Base-by-base conservation (phyloP, 345 rosid species). In the Linum usitatissimum region DNA sequence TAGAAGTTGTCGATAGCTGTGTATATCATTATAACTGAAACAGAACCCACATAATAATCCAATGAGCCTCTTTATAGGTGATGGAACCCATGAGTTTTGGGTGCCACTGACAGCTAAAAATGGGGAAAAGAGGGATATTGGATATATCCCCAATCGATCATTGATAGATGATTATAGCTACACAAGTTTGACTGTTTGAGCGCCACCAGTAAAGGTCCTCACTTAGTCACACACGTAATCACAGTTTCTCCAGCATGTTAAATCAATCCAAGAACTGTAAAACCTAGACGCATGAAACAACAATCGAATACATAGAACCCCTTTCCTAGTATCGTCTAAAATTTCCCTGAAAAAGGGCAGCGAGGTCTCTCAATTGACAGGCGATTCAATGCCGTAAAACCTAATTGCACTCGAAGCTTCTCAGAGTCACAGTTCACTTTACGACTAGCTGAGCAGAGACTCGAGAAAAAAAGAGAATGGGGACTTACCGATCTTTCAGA, bases 1-100 rank as follows among this genome's bases (percentile, higher is more conserved):
- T 93, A 93, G 79, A 93, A 90, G 76, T 84, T 90, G 75, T 93
- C 96, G 9, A 90, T 87, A 3, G 97, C 95, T 3, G 95, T 86
- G 74, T 93, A 90, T 57, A 87, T 93, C 99, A 90, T 93, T 45
- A 12, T 45, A 2, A 2, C 51, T 45, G 51, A 12, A 45, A 45
- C 51, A 45, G 15, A 45, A 45, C 51, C 51, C 7, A 45, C 51
- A 23, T 23, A 40, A 15, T 9, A 45, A 45, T 45, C 51, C 51
- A 45, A 45, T 45, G 51, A 8, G 51, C 51, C 13, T 45, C 51
- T 7, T 7, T 15, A 15, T 45, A 45, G 8, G 15, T 45, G 51
- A 45, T 45, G 17, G 15, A 45, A 45, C 13, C 51, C 17, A 13
- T 10, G 17, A 45, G 38, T 34, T 34, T 34, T 4, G 3, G 3